Evolutionary conservation across 768 basidiomycete species (phyloP), one percentile per base, ranked within the genome.

Genomic region (Mycena galopus): DNA sequence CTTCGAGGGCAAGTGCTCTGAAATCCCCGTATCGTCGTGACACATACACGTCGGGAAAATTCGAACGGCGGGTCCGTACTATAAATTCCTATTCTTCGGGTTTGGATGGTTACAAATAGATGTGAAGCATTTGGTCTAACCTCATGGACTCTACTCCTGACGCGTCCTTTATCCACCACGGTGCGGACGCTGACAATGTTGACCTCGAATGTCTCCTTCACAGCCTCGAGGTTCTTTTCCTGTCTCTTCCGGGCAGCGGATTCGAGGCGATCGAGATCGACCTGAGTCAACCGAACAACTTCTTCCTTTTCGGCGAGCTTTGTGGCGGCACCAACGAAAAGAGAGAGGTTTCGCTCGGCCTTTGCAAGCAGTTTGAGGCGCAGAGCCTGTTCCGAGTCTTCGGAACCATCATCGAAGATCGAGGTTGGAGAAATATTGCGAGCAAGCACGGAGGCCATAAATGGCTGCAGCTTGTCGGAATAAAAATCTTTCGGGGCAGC

Each of bases 11-110:
- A 21, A 99, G 88, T 2, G 96, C 94, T 79, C 87, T 93, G 81
- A 99, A 99, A 80, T 99, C 98, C 9, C 97, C 97, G 79, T 99
- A 96, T 73, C 98, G 88, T 68, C 98, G 88, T 1, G 96, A 94
- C 6, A 99, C 98, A 81, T 91, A 96, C 2, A 96, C 88, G 74
- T 98, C 96, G 3, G 86, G 87, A 73, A 87, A 87, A 17, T 90
- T 86, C 8, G 91, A 88, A 50, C 96, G 88, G 19, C 92, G 88
- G 0, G 97, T 99, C 33, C 96, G 91, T 33, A 99, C 91, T 76
- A 99, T 92, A 80, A 99, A 99, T 87, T 99, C 98, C 94, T 99
- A 77, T 21, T 59, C 19, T 39, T 51, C 59, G 67, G 58, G 75
- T 50, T 67, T 75, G 63, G 67, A 50, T 65, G 39, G 39, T 65